Evolutionary conservation across 805 yeast genomes (phyloP), one percentile per base, ranked within the genome.

Genomic region (Candida lessepsii): DNA sequence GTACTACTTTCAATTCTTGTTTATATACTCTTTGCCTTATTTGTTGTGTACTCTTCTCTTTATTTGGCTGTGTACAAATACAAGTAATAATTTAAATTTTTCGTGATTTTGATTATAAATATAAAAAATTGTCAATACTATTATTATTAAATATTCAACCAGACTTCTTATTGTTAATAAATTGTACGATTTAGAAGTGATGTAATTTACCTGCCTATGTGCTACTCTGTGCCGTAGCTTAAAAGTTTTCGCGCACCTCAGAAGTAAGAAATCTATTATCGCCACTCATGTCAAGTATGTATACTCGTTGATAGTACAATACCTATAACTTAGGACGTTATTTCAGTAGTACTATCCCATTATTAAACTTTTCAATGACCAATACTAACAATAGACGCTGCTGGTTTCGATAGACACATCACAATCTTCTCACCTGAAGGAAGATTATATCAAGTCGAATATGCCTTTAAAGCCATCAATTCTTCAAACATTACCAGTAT

Each of bases 381-480:
- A n/a, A 10, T 31, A 29, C 41, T 37, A 37, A 29, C 36, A 17
- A 29, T 27, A 39, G 41, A 32, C 28, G 73, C 82, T 47, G 96
- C 98, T n/a, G 99, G 99, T 40, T 93, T 90, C 63, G 99, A 93
- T 71, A 86, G 99, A 73, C 99, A 93, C 65, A 93, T 93, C 63
- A 93, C 99, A 20, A 90, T 93, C 55, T 93, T 93, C 71, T 91
- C 98, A 28, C 99, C 99, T 15, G 99, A 93, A 62, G 99, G 99
- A 33, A 82, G 99, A 65, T 75, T 93, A 46, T 93, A 85, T 68
- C 99, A 93, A 69, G 99, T 91, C 26, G 99, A 93, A 64, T 93
- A 93, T 60, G 99, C 98, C 5, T 90, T 90, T 73, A 90, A 93
- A 63, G 98, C 98, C 4, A 89, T 93, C 61, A 93, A 89, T 57